phyloP scores from a whole-genome alignment of 1,284 basidiomycete species.

The Puccinia sorghi region DNA sequence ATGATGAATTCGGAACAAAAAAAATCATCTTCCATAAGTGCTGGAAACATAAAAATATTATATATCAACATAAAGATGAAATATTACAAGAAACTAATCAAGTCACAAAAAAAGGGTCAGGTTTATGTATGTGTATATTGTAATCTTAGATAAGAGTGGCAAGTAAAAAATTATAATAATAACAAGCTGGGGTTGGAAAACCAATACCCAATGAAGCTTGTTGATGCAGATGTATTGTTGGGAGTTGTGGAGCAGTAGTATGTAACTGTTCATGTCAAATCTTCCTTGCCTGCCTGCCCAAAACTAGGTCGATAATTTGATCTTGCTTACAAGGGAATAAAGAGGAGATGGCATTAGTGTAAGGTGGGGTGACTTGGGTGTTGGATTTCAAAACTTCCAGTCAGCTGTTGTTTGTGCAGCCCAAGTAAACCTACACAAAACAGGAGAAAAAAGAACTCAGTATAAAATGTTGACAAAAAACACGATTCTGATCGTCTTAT shows the following conservation, averaged over 20 bases:
- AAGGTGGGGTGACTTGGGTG: not conserved
- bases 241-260: not conserved
- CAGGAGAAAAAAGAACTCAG: not conserved
- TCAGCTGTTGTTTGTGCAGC: slow-evolving; percentile 31
- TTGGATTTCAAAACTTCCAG: slow-evolving; percentile 37
- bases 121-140: too few species aligned
- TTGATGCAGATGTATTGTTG: not conserved
- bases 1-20: too few species aligned
- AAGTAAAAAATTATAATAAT: not conserved
- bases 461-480: not conserved
- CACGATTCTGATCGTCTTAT: not conserved
- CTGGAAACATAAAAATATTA: too few species aligned
- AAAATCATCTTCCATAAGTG: too few species aligned
- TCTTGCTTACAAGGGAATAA: not conserved
- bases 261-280: not conserved
- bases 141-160: too few species aligned
- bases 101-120: too few species aligned
- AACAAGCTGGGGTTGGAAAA: too few species aligned
- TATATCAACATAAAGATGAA: too few species aligned
- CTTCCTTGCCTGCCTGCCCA: not conserved
- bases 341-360: not conserved
- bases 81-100: too few species aligned
- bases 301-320: not conserved
- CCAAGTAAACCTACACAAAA: slow-evolving; percentile 44
- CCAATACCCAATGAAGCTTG: not conserved